Base-by-base conservation (phyloP, 441 rosid species). In the Capsella rubella region DNA sequence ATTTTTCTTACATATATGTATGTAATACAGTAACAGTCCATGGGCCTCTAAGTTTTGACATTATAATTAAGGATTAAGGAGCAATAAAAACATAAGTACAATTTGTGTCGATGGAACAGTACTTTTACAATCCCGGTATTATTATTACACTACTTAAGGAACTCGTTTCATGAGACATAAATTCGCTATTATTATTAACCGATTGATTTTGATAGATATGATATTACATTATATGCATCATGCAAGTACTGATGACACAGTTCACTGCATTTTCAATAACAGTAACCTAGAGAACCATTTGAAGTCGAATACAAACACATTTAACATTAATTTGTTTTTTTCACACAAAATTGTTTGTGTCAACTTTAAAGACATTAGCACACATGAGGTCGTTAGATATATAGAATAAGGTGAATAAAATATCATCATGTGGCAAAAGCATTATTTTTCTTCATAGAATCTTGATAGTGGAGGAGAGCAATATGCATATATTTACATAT, bases 391-490 rank as follows among this genome's bases (percentile, higher is more conserved):
- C 6, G 47, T 12, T 18, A 49, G 25, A 70, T 21, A 21, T 21
- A 21, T 49, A 37, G n/a, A 71, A 29, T 47, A 59, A 50, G 37
- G 18, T 49, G 51, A 70, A 47, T 50, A 39, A 21, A 16, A 21
- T 0, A 25, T 18, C 69, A 72, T 13, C 25, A 72, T 18, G 69
- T 51, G 54, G 45, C 18, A 61, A 6, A 63, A 54, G 13, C 25
- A 16, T 7, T n/a, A 11, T 28, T 10, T 28, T 14, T 31, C 34
- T 52, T 43, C 69, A 53, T 14, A 18, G 25, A 42, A 29, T 51
- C 10, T 42, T 72, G 76, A 53, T 64, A 54, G 71, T 73, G 71
- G 77, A 55, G 71, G 77, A 55, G 37, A 50, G 58, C 57, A 16
- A 55, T 45, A 46, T 45, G 40, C n/a, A 73, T 35, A 15, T 43